Evolutionary conservation across 306 rosid species (phyloP).

Genomic region (Acacia acuminata): DNA sequence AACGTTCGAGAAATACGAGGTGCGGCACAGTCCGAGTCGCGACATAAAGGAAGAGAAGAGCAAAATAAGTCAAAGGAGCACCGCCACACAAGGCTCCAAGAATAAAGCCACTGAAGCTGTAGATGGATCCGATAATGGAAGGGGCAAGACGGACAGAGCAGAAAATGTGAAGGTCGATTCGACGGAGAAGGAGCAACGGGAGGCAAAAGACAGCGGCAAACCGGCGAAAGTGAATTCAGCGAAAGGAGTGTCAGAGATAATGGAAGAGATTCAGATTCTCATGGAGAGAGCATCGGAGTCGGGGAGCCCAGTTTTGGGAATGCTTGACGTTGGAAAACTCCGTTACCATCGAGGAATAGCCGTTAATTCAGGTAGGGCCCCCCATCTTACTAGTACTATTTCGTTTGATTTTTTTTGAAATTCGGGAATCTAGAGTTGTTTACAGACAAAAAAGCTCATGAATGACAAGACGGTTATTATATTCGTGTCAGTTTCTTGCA

Average conservation of each 20-base stretch:
- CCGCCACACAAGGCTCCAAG: neutral
- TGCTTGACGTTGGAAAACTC: constrained; percentile 56
- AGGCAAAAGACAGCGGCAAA: constrained; percentile 25
- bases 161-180: constrained; percentile 30
- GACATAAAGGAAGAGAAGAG: constrained; percentile 19
- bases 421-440: neutral
- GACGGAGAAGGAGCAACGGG: constrained; percentile 27
- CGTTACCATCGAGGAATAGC: constrained; percentile 48
- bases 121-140: neutral
- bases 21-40: constrained; percentile 30
- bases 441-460: neutral
- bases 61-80: constrained; percentile 13
- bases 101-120: neutral
- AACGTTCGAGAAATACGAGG: constrained; percentile 66
- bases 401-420: neutral
- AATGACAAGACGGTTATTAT: neutral
- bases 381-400: neutral
- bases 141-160: neutral
- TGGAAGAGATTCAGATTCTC: constrained; percentile 62
- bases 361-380: constrained; percentile 49
- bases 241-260: constrained; percentile 44
- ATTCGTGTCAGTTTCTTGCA: constrained; percentile 51
- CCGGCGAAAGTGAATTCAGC: constrained; percentile 9
- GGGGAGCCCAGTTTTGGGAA: constrained; percentile 50
- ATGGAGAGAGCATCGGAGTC: constrained; percentile 71